These are phyloP conservation scores for Cladosporium sp. DNA, from an alignment of 2,329 filamentous ascomycete species.

Conservation along the genomic window DNA sequence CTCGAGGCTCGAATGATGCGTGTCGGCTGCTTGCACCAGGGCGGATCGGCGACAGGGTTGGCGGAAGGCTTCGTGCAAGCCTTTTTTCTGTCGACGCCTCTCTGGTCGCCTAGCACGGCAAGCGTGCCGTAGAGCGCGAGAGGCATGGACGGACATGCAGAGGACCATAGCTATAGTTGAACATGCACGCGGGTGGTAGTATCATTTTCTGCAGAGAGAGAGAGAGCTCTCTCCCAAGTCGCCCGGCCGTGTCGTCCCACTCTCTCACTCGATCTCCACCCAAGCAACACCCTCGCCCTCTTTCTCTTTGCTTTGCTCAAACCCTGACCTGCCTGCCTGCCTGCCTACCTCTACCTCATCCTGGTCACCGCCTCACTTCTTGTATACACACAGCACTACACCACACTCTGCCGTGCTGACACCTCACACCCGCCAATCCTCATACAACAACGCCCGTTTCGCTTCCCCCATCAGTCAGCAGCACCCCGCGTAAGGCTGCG, in stretches of 20 bases:
- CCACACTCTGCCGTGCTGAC: neutral
- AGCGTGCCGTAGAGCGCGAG: constrained; percentile 1
- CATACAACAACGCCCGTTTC: neutral
- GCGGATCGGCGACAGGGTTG: constrained; percentile 8
- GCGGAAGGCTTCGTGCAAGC: constrained; percentile 16
- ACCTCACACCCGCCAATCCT: neutral
- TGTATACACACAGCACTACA: neutral
- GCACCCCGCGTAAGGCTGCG: constrained; percentile 3
- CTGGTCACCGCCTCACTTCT: neutral
- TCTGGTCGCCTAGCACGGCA: constrained; percentile 4
- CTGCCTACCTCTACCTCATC: no score
- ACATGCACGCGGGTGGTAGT: neutral
- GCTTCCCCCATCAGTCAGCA: constrained; percentile 11
- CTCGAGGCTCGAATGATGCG: neutral
- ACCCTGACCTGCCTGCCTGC: neutral
- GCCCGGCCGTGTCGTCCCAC: constrained; percentile 6
- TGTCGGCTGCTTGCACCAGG: constrained; percentile 7
- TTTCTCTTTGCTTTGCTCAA: no score
- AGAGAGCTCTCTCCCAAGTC: neutral
- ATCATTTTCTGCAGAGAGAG: neutral
- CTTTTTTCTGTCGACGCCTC: neutral
- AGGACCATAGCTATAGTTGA: neutral
- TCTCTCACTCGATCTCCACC: neutral
- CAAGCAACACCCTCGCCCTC: neutral
- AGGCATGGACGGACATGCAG: neutral